Evolutionary conservation across 108 stramenopile genomes (phyloP).

Genomic region (Conticribra weissflogii): DNA sequence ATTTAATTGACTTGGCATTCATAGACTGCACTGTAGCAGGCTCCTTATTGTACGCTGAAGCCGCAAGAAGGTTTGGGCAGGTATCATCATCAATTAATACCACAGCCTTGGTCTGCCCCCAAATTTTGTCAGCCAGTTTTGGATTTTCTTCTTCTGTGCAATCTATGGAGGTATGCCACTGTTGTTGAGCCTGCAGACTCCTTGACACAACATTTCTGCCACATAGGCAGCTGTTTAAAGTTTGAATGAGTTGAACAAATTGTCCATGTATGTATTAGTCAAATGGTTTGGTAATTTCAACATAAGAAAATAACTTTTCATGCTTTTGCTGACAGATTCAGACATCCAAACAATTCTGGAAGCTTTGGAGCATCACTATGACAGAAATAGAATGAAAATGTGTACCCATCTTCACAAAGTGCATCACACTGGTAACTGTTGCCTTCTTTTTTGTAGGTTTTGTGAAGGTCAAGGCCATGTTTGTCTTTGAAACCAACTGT

Average conservation of each 20-base stretch:
- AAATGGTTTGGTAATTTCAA: conserved; percentile 7
- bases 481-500: conserved; percentile 34
- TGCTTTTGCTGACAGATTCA: conserved; percentile 9
- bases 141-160: conserved; percentile 1
- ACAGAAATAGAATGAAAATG: too few relatives aligned
- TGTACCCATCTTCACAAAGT: too few relatives aligned
- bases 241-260: conserved; percentile 13
- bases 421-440: conserved; percentile 39
- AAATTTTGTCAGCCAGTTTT: neutral
- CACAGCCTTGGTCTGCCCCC: conserved; percentile 22
- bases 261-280: too few relatives aligned
- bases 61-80: conserved; percentile 23
- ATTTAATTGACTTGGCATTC: conserved; percentile 3
- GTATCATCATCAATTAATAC: neutral
- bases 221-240: conserved; percentile 7
- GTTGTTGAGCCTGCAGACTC: neutral
- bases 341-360: neutral
- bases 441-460: conserved; percentile 44
- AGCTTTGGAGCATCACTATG: neutral
- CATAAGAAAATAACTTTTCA: neutral
- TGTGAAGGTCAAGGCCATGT: conserved; percentile 14
- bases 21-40: conserved; percentile 36
- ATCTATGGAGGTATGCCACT: neutral
- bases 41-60: conserved; percentile 31
- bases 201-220: neutral